A percentile compares a stretch with the other conserved stretches of the same genome.
Evolutionary conservation across 805 yeast genomes (phyloP).

Genomic region (Ogataea ganodermae): DNA sequence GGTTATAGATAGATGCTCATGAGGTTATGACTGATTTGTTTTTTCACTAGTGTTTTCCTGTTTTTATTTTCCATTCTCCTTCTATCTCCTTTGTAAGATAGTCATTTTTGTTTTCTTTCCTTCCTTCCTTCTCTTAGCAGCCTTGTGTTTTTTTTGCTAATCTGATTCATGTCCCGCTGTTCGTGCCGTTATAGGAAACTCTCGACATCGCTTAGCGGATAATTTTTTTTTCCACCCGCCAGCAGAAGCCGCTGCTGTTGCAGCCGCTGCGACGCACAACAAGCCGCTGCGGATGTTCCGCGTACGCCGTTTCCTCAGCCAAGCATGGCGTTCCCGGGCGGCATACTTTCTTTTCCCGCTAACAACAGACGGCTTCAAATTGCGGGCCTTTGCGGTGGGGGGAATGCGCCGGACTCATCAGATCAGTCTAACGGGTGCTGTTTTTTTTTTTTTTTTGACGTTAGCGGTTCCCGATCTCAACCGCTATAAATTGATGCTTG

Average conservation of each 20-base stretch:
- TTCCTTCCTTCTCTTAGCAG: not conserved
- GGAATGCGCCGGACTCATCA: not conserved
- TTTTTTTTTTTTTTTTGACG: not conserved
- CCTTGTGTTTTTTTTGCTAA: not conserved
- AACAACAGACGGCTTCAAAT: not conserved
- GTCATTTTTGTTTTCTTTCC: not conserved
- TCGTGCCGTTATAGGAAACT: conserved; percentile 2
- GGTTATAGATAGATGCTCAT: conserved; percentile 2
- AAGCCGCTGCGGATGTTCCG: not conserved
- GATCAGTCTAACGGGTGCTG: not conserved
- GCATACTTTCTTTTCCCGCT: not conserved
- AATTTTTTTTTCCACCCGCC: conserved; percentile 4
- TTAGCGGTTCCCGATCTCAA: conserved; percentile 4
- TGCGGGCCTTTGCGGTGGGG: not conserved
- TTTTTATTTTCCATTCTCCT: not conserved
- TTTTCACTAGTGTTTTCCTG: not conserved
- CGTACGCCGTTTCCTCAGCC: not conserved
- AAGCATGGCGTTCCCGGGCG: not conserved
- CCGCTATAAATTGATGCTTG: not conserved
- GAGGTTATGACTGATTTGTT: conserved; percentile 2
- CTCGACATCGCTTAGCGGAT: conserved; percentile 5
- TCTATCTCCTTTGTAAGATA: not conserved
- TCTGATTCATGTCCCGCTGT: not conserved
- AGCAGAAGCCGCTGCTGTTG: not conserved
- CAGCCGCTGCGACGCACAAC: not conserved